These are phyloP conservation scores for Mucor lusitanicus DNA, from an alignment of 371 early-diverging fungal species.

Conservation along the genomic window DNA sequence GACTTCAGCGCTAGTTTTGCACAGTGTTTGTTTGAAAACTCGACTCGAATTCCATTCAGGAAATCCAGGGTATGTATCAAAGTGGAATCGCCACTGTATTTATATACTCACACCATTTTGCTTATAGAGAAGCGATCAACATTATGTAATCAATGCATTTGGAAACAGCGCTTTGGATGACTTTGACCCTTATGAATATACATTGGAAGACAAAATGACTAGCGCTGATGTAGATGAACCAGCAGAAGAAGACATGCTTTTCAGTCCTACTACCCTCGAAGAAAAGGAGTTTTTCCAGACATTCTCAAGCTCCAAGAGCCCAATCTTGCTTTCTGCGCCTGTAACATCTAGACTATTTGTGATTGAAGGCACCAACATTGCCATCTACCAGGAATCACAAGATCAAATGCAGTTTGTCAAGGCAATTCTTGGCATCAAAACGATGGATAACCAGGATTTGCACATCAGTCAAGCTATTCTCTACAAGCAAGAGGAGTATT, in stretches of 20 bases:
- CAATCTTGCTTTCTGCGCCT: background rate
- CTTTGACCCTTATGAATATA: background rate
- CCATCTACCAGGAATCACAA: background rate
- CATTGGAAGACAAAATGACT: background rate
- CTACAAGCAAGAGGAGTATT: background rate
- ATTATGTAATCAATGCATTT: background rate
- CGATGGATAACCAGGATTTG: background rate
- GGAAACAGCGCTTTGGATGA: background rate
- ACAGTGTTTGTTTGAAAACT: background rate
- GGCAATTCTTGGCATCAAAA: background rate
- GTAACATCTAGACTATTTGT: background rate
- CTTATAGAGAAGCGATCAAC: background rate
- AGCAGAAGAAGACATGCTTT: background rate
- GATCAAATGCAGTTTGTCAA: background rate
- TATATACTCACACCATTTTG: background rate
- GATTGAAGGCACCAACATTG: background rate
- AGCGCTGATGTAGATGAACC: background rate
- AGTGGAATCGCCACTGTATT: background rate
- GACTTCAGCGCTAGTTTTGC: background rate
- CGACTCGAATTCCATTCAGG: background rate
- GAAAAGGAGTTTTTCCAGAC: background rate
- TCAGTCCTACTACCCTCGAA: background rate
- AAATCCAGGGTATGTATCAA: background rate
- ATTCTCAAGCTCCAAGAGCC: background rate
- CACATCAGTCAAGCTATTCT: background rate